Evolutionary conservation across 768 basidiomycete species (phyloP).

Genomic region (Crepidotus variabilis): DNA sequence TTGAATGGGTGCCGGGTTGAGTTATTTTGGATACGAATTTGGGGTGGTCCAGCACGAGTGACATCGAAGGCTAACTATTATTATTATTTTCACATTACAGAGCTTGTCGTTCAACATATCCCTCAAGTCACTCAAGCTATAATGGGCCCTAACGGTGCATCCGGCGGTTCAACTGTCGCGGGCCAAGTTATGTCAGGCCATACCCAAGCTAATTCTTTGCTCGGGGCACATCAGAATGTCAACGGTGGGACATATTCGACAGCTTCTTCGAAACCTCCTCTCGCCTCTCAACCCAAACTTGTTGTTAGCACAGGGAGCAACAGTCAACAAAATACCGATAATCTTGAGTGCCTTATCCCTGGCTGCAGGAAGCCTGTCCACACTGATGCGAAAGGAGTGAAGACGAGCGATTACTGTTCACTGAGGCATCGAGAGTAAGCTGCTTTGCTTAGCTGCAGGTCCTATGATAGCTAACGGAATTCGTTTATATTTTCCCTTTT

Average conservation of each 20-base stretch:
- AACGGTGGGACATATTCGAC: slow-evolving; percentile 24
- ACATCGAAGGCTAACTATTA: background rate
- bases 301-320: slow-evolving; percentile 22
- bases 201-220: slow-evolving; percentile 28
- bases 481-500: slow-evolving; percentile 8
- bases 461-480: background rate
- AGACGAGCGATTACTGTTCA: slow-evolving; percentile 55
- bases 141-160: slow-evolving; percentile 15
- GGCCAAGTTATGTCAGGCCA: slow-evolving; percentile 16
- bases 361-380: slow-evolving; percentile 56
- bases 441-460: background rate
- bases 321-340: slow-evolving; percentile 29
- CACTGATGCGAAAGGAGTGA: slow-evolving; percentile 48
- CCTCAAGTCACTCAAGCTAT: slow-evolving; percentile 39
- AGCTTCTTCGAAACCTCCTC: slow-evolving; percentile 19
- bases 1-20: background rate
- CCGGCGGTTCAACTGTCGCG: slow-evolving; percentile 6
- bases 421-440: slow-evolving; percentile 61
- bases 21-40: background rate
- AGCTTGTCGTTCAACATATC: slow-evolving; percentile 43
- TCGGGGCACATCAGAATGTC: slow-evolving; percentile 17
- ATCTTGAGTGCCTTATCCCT: slow-evolving; percentile 48
- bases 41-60: too few relatives aligned
- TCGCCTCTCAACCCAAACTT: slow-evolving; percentile 26
- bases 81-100: slow-evolving; percentile 17